Conservation (phyloP, 1,284 basidiomycete species). For the Sporisorium sorghi region DNA sequence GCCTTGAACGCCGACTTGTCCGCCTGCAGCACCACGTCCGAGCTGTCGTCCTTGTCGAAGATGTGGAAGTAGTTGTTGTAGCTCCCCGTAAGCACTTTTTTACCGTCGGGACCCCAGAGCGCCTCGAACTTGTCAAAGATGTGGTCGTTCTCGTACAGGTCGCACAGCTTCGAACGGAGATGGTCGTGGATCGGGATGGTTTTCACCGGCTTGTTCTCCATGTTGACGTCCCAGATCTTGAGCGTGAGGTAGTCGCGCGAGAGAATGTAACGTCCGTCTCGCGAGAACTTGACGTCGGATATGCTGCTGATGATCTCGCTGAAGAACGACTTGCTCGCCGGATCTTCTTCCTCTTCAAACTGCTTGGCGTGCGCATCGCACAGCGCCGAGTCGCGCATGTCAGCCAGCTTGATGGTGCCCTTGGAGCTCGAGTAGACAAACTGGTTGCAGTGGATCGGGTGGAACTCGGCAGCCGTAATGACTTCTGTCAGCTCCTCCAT, state of each 20-base stretch:
- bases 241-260: constrained; percentile 96
- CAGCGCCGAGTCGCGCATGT: constrained; percentile 97
- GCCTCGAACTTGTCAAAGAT: constrained; percentile 97
- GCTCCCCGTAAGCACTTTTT: constrained; percentile 79
- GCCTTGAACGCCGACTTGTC: constrained; percentile 99
- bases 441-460: constrained; percentile 95
- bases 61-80: constrained; percentile 99
- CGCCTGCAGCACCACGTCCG: constrained; percentile 94
- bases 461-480: constrained; percentile 99
- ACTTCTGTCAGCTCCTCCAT: constrained; percentile 99
- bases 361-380: constrained; percentile 95
- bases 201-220: constrained; percentile 96
- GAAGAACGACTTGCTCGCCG: constrained; percentile 96
- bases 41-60: constrained; percentile 90
- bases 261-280: constrained; percentile 95
- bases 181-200: constrained; percentile 99
- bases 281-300: constrained; percentile 98
- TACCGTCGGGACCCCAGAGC: constrained; percentile 66
- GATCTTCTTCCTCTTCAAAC: constrained; percentile 88
- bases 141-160: constrained; percentile 99
- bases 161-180: constrained; percentile 94
- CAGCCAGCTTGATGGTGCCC: constrained; percentile 99
- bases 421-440: constrained; percentile 99
- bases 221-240: constrained; percentile 99
- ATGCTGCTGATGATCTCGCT: constrained; percentile 99